A percentile compares a stretch with the other conserved stretches of the same genome.
phyloP scores from a whole-genome alignment of 257 asterid genomes.

The Salvia hispanica region DNA sequence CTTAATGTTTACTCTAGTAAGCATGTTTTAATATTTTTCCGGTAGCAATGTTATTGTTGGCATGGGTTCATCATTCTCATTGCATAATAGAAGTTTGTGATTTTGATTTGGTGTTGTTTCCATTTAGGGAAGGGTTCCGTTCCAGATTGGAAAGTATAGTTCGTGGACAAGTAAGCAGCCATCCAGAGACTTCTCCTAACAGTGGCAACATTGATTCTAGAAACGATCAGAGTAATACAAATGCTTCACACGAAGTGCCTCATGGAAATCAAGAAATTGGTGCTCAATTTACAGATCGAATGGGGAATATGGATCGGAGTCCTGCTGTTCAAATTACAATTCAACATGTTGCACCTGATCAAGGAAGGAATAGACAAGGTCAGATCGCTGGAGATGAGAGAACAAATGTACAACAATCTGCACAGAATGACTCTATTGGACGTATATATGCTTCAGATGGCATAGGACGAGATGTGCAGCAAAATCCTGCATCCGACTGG shows the following conservation, averaged over 20 bases:
- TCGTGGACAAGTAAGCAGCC: slow-evolving; percentile 77
- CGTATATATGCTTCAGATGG: slow-evolving; percentile 42
- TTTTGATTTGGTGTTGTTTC: slow-evolving; percentile 23
- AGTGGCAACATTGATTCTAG: slow-evolving; percentile 45
- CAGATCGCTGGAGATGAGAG: slow-evolving; percentile 49
- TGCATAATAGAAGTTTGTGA: neutral
- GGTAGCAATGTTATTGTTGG: slow-evolving; percentile 10
- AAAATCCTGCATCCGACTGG: slow-evolving; percentile 47
- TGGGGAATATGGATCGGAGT: slow-evolving; percentile 44
- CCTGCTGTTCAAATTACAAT: slow-evolving; percentile 44
- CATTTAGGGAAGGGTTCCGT: slow-evolving; percentile 81
- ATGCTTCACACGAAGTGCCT: slow-evolving; percentile 52
- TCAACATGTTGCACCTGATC: slow-evolving; percentile 44
- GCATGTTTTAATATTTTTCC: slow-evolving; percentile 9
- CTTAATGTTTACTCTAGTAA: neutral
- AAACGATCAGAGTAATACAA: slow-evolving; percentile 51
- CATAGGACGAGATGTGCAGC: slow-evolving; percentile 49
- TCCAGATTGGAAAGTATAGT: slow-evolving; percentile 74
- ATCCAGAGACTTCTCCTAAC: slow-evolving; percentile 50
- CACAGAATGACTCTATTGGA: slow-evolving; percentile 42
- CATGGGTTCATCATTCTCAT: slow-evolving; percentile 13
- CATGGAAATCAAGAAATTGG: slow-evolving; percentile 52
- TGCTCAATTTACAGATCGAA: slow-evolving; percentile 42
- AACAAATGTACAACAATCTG: slow-evolving; percentile 39
- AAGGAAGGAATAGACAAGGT: slow-evolving; percentile 52